These are phyloP conservation scores for Fusarium sarcochroum DNA, from an alignment of 2,329 filamentous ascomycete genomes.

Conservation along the genomic window DNA sequence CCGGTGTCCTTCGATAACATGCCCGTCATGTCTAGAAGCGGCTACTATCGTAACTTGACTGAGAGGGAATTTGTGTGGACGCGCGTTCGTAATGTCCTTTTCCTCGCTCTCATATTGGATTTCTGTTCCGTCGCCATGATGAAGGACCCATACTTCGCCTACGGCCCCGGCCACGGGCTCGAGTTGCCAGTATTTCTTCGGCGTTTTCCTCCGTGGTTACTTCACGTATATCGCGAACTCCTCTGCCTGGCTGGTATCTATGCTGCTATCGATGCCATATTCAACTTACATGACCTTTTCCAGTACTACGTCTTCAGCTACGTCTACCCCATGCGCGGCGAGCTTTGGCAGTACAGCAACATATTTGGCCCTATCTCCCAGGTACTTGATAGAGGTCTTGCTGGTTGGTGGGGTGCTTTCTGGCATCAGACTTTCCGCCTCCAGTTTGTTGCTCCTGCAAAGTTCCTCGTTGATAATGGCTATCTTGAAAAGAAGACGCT, in stretches of 20 bases:
- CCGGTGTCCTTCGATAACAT: slow-evolving; percentile 59
- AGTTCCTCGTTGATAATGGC: slow-evolving; percentile 60
- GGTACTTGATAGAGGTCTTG: slow-evolving; percentile 78
- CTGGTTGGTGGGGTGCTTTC: slow-evolving; percentile 86
- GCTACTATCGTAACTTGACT: slow-evolving; percentile 61
- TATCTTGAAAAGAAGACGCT: slow-evolving; percentile 55
- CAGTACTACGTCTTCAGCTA: slow-evolving; percentile 65
- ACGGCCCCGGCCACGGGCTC: slow-evolving; percentile 60
- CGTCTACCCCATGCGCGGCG: slow-evolving; percentile 65
- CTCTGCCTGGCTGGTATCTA: slow-evolving; percentile 71
- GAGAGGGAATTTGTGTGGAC: slow-evolving; percentile 60
- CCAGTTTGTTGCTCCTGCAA: slow-evolving; percentile 74
- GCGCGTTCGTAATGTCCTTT: slow-evolving; percentile 62
- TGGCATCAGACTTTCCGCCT: slow-evolving; percentile 94
- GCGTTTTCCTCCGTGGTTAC: slow-evolving; percentile 58
- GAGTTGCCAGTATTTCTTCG: slow-evolving; percentile 59
- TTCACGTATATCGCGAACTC: slow-evolving; percentile 69
- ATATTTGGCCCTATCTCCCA: slow-evolving; percentile 68
- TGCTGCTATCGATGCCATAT: slow-evolving; percentile 71
- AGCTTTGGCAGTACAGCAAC: slow-evolving; percentile 68
- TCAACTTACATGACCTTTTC: slow-evolving; percentile 71
- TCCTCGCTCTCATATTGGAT: slow-evolving; percentile 79
- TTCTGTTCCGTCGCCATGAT: slow-evolving; percentile 76
- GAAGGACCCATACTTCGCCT: slow-evolving; percentile 83
- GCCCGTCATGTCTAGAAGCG: slow-evolving; percentile 59